Evolutionary conservation across 139 green algal genomes (phyloP), one percentile per base, ranked within the genome.

Genomic region (Haematococcus sp.): DNA sequence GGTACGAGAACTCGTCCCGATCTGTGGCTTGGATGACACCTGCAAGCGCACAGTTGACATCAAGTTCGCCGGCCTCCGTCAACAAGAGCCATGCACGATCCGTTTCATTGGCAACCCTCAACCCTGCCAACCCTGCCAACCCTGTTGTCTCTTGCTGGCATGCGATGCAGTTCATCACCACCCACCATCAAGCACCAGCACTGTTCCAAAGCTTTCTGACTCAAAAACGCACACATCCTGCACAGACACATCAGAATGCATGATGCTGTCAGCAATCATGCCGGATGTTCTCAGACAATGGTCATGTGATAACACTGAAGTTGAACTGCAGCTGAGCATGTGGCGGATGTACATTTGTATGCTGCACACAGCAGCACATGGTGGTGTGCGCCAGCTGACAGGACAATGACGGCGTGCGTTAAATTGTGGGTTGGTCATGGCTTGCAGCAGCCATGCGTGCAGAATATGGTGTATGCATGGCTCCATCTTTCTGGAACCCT

Each of bases 11-110:
- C 81, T 99, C 96, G 73, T 99, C 96, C 2, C 87, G 78, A 28
- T 98, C 90, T 22, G 96, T 99, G 68, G 84, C 90, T 78, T 99
- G 96, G 40, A 99, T 98, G 15, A 98, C 93, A 55, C 95, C 86
- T 88, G 81, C 23, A 65, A 19, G 58, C 15, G 23, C 17, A 49
- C 40, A 49, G n/a, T n/a, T n/a, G 17, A 19, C 22, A 33, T 64
- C 56, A 28, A 33, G 13, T 13, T 16, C 46, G 46, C 46, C 46
- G 13, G 15, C 13, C 13, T 55, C 46, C 46, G 13, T 55, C 46
- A 55, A 55, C 46, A 55, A 55, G 16, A 55, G n/a, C n/a, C n/a
- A n/a, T n/a, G n/a, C n/a, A n/a, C n/a, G n/a, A n/a, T n/a, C n/a
- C n/a, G n/a, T n/a, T n/a, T n/a, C n/a, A n/a, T n/a, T n/a, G n/a